A percentile compares a stretch with the other conserved stretches of the same genome.
These are phyloP conservation scores for Neurospora sp. DNA, from an alignment of 495 filamentous ascomycete genomes.

Conservation along the genomic window DNA sequence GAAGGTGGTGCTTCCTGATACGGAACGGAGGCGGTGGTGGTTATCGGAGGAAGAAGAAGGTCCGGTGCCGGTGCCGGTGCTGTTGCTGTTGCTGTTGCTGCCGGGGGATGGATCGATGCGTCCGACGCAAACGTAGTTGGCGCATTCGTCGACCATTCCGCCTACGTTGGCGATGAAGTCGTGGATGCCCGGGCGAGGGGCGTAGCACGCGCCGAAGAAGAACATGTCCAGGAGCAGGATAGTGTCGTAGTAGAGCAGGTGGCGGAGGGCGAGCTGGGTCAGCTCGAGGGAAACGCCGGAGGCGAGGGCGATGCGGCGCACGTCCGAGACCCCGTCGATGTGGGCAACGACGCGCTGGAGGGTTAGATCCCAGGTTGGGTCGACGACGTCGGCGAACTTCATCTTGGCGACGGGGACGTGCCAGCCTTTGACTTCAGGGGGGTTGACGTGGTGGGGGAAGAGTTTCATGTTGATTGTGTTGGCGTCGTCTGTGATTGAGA, in stretches of 20 bases:
- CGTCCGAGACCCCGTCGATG: constrained; percentile 83
- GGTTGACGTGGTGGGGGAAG: constrained; percentile 71
- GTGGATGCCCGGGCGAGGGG: constrained; percentile 64
- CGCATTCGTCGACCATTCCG: constrained; percentile 74
- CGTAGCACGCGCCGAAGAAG: constrained; percentile 84
- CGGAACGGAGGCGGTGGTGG: not conserved
- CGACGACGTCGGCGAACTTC: constrained; percentile 57
- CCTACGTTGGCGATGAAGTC: constrained; percentile 58
- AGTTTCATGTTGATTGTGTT: constrained; percentile 96
- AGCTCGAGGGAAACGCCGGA: constrained; percentile 81
- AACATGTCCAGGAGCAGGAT: constrained; percentile 85
- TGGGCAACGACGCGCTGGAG: constrained; percentile 72
- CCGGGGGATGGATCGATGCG: not conserved
- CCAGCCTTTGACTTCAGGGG: constrained; percentile 68
- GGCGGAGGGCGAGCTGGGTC: constrained; percentile 71
- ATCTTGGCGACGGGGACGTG: constrained; percentile 88
- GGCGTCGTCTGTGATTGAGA: constrained; percentile 54
- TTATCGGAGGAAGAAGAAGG: not conserved
- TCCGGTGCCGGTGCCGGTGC: not conserved
- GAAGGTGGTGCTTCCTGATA: not conserved
- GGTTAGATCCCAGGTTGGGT: constrained; percentile 86
- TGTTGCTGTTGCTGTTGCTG: not conserved
- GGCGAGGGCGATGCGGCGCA: constrained; percentile 69
- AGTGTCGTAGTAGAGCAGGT: constrained; percentile 85
- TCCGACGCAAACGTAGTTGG: constrained; percentile 56